Evolutionary conservation across 805 yeast genomes (phyloP).

Genomic region (Wickerhamiella azyma): DNA sequence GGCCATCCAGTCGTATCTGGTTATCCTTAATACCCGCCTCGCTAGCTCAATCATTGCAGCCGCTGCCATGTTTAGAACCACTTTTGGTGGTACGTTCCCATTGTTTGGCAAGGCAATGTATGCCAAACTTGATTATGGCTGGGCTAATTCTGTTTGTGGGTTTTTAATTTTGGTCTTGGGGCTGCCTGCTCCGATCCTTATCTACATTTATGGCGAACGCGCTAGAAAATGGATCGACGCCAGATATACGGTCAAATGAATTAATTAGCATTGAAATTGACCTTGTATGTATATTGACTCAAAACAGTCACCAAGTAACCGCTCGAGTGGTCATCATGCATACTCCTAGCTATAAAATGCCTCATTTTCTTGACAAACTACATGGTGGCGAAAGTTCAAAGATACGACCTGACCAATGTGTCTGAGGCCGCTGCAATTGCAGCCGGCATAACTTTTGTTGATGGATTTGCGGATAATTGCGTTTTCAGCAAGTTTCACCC

Average conservation of each 20-base stretch:
- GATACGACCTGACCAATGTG: background rate
- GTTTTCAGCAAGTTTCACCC: background rate
- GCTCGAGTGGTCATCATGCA: background rate
- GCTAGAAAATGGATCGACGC: constrained; percentile 46
- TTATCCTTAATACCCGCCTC: constrained; percentile 54
- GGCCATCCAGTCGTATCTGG: constrained; percentile 51
- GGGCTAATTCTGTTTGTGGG: constrained; percentile 57
- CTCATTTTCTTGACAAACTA: background rate
- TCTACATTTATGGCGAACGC: constrained; percentile 42
- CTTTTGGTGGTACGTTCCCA: constrained; percentile 59
- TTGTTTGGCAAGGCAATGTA: constrained; percentile 49
- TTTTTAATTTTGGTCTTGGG: constrained; percentile 44
- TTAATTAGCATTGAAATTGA: too few species aligned
- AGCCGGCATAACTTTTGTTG: background rate
- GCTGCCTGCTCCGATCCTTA: constrained; percentile 49
- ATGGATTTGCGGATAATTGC: constrained; percentile 2
- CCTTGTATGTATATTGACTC: too few species aligned
- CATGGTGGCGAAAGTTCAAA: background rate
- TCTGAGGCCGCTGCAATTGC: background rate
- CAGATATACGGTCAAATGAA: constrained; percentile 15
- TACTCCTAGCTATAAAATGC: background rate
- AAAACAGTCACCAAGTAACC: background rate
- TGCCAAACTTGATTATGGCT: constrained; percentile 43
- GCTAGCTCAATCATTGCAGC: constrained; percentile 62
- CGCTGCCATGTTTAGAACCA: constrained; percentile 51